Evolutionary conservation across 371 early-diverging fungal species (phyloP).

Genomic region (Mortierella sp.): DNA sequence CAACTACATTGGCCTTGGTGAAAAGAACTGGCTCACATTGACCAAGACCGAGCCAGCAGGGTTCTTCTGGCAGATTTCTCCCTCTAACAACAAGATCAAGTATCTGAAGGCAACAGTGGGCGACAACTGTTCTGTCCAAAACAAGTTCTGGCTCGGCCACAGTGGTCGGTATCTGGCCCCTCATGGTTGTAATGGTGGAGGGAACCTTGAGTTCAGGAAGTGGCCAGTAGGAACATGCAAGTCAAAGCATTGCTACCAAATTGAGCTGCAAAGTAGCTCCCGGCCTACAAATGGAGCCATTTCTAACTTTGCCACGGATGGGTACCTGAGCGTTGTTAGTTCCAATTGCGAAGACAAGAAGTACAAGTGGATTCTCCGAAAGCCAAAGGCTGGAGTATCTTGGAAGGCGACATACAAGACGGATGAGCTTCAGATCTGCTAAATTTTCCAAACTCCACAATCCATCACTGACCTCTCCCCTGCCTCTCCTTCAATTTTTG

Average conservation of each 20-base stretch:
- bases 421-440: too few species aligned
- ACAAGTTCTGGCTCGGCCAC: neutral
- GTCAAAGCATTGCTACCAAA: neutral
- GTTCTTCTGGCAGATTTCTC: neutral
- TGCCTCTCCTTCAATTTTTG: too few species aligned
- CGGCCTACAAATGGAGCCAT: neutral
- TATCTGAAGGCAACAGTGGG: neutral
- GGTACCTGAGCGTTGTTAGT: neutral
- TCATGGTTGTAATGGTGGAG: neutral
- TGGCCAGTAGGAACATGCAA: neutral
- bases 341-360: neutral
- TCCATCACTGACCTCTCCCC: too few species aligned
- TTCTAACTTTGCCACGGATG: neutral
- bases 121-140: neutral
- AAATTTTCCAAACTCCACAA: too few species aligned
- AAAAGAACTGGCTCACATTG: neutral
- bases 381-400: neutral
- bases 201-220: neutral
- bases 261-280: neutral
- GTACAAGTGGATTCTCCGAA: neutral
- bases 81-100: neutral
- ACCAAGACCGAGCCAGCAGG: neutral
- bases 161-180: neutral
- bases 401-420: neutral
- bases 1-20: neutral